Conservation (phyloP, 257 asterid genomes). For the Solanum chiquidenum region DNA sequence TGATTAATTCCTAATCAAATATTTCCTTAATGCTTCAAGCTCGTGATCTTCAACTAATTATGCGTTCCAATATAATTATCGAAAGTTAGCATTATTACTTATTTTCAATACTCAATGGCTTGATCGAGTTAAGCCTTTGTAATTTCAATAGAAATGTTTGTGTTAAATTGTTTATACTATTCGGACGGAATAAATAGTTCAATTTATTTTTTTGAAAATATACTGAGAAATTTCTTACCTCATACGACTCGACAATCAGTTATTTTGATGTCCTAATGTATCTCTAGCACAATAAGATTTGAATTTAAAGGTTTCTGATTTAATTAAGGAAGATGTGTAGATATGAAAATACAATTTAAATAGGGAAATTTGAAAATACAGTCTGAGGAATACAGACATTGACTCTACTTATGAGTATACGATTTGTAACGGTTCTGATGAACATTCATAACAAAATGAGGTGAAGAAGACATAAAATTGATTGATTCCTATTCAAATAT, state of each 20-base stretch:
- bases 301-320: not conserved
- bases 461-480: not conserved
- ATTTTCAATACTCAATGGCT: not conserved
- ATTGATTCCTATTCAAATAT: not conserved
- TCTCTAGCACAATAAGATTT: too few relatives aligned
- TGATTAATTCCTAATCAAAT: not conserved
- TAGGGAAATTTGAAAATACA: not conserved
- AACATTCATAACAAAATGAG: not conserved
- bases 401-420: not conserved
- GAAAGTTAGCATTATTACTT: not conserved
- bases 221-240: not conserved
- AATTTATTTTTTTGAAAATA: not conserved
- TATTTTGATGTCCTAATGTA: not conserved
- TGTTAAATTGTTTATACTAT: not conserved
- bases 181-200: not conserved
- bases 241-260: not conserved
- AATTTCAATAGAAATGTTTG: not conserved
- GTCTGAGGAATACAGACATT: not conserved
- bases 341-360: not conserved
- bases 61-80: not conserved
- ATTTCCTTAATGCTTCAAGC: not conserved
- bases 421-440: not conserved
- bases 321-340: not conserved
- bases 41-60: not conserved
- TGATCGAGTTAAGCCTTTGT: not conserved